phyloP scores from a whole-genome alignment of 169 alveolate species.

The Plasmodium inui region DNA sequence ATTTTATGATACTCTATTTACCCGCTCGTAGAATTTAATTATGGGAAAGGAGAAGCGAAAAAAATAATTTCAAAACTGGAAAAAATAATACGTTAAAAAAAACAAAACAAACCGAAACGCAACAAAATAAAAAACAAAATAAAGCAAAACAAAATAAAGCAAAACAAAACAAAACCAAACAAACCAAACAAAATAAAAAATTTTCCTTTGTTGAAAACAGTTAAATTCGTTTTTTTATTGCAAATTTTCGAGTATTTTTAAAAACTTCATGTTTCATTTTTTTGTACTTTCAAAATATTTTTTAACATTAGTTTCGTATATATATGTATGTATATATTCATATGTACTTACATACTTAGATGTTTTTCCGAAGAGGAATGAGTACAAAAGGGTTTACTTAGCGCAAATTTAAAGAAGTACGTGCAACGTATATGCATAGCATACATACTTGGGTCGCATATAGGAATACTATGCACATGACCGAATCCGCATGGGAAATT shows the following conservation, averaged over 20 bases:
- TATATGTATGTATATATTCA: not conserved
- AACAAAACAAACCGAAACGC: no score
- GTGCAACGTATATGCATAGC: constrained; percentile 1
- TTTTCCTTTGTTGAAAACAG: not conserved
- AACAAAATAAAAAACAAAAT: not conserved
- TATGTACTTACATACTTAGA: not conserved
- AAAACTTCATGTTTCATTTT: constrained; percentile 9
- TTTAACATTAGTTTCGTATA: not conserved
- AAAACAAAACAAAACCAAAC: not conserved
- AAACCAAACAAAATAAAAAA: not conserved
- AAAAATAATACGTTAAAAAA: not conserved
- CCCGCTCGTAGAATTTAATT: not conserved
- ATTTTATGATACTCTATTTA: not conserved
- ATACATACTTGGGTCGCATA: not conserved
- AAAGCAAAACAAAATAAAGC: no score
- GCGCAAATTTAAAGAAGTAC: not conserved
- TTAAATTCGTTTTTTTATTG: constrained; percentile 23
- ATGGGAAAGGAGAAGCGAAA: not conserved
- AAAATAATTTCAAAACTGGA: not conserved
- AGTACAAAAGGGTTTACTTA: not conserved
- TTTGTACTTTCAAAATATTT: constrained; percentile 4
- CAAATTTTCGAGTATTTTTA: not conserved
- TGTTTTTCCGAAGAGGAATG: not conserved
- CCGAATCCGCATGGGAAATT: not conserved
- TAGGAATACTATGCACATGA: not conserved